phyloP scores from a whole-genome alignment of 805 yeast species.

The Ogataea dorogensis region DNA sequence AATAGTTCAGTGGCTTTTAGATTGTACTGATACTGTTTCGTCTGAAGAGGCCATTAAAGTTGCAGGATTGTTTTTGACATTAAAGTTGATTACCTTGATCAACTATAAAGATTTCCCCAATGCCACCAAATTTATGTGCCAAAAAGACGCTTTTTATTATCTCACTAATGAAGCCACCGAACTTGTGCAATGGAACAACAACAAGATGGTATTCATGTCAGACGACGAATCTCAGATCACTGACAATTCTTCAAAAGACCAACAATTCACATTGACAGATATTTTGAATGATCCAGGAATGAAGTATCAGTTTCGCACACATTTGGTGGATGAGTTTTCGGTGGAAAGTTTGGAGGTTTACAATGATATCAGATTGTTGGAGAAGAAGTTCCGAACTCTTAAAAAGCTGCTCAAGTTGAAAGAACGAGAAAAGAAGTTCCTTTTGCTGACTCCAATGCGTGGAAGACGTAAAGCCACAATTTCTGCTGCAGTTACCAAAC shows the following conservation, averaged over 20 bases:
- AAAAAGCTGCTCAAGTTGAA: conserved; percentile 38
- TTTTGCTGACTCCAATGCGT: conserved; percentile 14
- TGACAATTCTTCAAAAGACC: conserved; percentile 1
- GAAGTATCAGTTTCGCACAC: conserved; percentile 63
- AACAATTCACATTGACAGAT: conserved; percentile 33
- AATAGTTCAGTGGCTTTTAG: conserved; percentile 83
- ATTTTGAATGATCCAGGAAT: conserved; percentile 74
- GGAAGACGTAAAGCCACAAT: conserved; percentile 32
- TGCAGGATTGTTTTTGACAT: conserved; percentile 47
- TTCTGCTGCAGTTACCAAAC: conserved; percentile 38
- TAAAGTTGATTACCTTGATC: conserved; percentile 43
- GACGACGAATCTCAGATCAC: conserved; percentile 9
- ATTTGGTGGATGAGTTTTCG: conserved; percentile 62
- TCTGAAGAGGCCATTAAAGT: conserved; percentile 52
- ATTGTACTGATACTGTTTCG: conserved; percentile 73
- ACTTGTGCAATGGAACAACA: conserved; percentile 25
- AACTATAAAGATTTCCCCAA: conserved; percentile 27
- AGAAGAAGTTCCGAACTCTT: conserved; percentile 44
- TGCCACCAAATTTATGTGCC: conserved; percentile 8
- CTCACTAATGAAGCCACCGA: conserved; percentile 24
- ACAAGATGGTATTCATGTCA: neutral
- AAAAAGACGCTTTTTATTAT: conserved; percentile 24
- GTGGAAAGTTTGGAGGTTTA: conserved; percentile 77
- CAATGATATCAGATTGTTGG: conserved; percentile 53
- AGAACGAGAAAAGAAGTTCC: conserved; percentile 24